phyloP scores from a whole-genome alignment of 495 filamentous ascomycete species.

The Aspergillus cristatus region DNA sequence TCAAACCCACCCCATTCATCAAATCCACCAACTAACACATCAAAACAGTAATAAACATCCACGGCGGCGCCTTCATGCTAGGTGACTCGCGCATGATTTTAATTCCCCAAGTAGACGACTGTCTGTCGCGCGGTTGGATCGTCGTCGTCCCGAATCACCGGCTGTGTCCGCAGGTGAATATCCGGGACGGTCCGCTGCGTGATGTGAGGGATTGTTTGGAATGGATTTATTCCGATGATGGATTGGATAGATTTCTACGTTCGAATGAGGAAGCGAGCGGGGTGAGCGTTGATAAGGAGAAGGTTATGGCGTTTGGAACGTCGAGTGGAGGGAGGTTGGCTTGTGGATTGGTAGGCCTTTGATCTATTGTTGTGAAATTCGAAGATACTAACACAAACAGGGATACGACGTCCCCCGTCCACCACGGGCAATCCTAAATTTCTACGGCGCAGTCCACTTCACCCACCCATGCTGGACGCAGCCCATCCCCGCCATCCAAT shows the following conservation, averaged over 20 bases:
- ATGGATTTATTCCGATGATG: constrained; percentile 18
- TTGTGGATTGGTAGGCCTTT: constrained; percentile 19
- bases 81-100: constrained; percentile 26
- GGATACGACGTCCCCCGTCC: constrained; percentile 19
- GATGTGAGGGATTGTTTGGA: constrained; percentile 21
- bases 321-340: constrained; percentile 24
- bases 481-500: constrained; percentile 56
- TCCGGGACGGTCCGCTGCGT: constrained; percentile 21
- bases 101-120: constrained; percentile 22
- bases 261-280: constrained; percentile 1
- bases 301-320: constrained; percentile 26
- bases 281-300: constrained; percentile 18
- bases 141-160: constrained; percentile 28
- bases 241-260: constrained; percentile 11
- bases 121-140: constrained; percentile 28
- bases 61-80: constrained; percentile 33
- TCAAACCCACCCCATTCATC: neutral
- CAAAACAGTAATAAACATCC: constrained; percentile 26
- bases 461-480: constrained; percentile 42
- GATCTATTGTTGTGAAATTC: neutral
- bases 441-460: constrained; percentile 30
- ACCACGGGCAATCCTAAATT: constrained; percentile 21
- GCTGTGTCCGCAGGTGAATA: constrained; percentile 22
- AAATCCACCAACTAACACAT: neutral
- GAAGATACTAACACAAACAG: constrained; percentile 9